These are phyloP conservation scores for Centaurea solstitialis DNA, from an alignment of 129 eudicot genomes.

Conservation along the genomic window DNA sequence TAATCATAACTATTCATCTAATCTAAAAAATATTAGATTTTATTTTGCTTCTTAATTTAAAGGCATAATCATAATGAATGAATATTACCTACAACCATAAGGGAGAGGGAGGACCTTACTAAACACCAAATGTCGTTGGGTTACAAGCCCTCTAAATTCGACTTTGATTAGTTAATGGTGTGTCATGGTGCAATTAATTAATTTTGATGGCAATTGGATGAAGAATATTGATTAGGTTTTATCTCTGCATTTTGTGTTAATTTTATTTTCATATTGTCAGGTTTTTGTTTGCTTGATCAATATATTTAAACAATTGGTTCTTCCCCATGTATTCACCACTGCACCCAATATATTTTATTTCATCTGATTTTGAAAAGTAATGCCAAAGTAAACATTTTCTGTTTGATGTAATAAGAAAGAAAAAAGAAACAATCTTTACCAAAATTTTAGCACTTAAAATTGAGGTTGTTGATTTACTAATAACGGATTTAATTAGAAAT, in stretches of 20 bases:
- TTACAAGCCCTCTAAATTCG: no score
- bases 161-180: background rate
- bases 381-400: background rate
- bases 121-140: no score
- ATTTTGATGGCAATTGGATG: background rate
- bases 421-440: background rate
- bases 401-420: no score
- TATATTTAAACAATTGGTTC: background rate
- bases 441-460: background rate
- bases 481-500: background rate
- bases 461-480: no score
- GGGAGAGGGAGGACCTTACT: no score
- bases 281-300: slow-evolving; percentile 1
- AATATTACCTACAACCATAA: no score
- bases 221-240: slow-evolving; percentile 22
- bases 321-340: background rate
- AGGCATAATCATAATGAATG: no score
- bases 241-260: slow-evolving; percentile 1
- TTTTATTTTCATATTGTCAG: slow-evolving; percentile 14
- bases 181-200: background rate
- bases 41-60: no score
- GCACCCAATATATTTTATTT: background rate
- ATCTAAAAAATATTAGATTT: no score
- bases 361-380: background rate
- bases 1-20: no score